Percentiles rank a stretch among this genome's conserved stretches.
Evolutionary conservation across 352 stramenopile genomes (phyloP).

Genomic region (Pythium dissimile): DNA sequence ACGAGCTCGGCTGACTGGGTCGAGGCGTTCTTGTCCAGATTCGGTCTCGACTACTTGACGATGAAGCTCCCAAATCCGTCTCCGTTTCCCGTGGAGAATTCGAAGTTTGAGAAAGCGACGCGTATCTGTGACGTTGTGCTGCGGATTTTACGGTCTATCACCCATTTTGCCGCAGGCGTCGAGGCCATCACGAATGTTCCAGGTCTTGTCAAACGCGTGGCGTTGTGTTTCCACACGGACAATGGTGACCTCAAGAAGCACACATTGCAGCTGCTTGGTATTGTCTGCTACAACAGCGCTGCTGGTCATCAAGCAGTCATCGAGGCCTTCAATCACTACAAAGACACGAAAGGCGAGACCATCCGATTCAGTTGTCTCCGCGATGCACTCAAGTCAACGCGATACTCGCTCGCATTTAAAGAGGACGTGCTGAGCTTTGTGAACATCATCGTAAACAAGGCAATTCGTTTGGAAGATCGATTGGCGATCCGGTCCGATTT

Average conservation of each 20-base stretch:
- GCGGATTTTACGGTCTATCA: slow-evolving; percentile 70
- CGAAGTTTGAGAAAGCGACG: slow-evolving; percentile 77
- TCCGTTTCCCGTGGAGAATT: slow-evolving; percentile 74
- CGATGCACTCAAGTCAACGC: slow-evolving; percentile 76
- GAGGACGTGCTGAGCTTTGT: slow-evolving; percentile 87
- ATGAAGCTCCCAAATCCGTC: slow-evolving; percentile 85
- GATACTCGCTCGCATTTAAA: slow-evolving; percentile 86
- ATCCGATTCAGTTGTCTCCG: slow-evolving; percentile 81
- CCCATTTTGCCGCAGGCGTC: slow-evolving; percentile 74
- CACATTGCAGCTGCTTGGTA: slow-evolving; percentile 75
- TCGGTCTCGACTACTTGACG: slow-evolving; percentile 79
- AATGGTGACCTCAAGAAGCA: slow-evolving; percentile 81
- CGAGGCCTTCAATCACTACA: slow-evolving; percentile 81
- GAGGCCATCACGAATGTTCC: slow-evolving; percentile 80
- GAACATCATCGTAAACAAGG: slow-evolving; percentile 90
- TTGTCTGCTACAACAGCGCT: slow-evolving; percentile 87
- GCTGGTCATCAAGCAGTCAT: slow-evolving; percentile 75
- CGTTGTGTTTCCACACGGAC: slow-evolving; percentile 83
- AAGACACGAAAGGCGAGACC: slow-evolving; percentile 75
- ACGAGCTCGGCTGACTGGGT: slow-evolving; percentile 72
- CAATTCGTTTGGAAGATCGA: slow-evolving; percentile 76
- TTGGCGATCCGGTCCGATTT: slow-evolving; percentile 82
- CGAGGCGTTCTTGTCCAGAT: slow-evolving; percentile 66
- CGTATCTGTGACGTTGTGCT: slow-evolving; percentile 74
- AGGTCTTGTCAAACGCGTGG: slow-evolving; percentile 74